phyloP scores from a whole-genome alignment of 768 basidiomycete genomes.

The Macrolepiota albuminosa region DNA sequence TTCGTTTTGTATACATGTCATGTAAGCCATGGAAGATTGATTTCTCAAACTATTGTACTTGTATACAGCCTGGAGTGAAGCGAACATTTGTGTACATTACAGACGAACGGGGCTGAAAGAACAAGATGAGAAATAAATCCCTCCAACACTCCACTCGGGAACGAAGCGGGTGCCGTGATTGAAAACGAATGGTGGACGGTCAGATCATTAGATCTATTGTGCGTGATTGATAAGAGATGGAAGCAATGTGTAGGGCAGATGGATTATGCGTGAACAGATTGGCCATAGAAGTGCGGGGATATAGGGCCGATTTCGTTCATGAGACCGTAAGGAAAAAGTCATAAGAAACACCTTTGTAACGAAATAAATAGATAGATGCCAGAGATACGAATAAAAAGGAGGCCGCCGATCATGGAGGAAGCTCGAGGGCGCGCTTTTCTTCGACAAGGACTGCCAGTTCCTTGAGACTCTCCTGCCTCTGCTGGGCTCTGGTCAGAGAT shows the following conservation, averaged over 20 bases:
- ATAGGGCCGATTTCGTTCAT: constrained; percentile 9
- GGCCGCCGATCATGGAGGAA: constrained; percentile 27
- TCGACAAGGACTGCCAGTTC: constrained; percentile 47
- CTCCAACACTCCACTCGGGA: constrained; percentile 6
- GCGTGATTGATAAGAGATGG: constrained; percentile 10
- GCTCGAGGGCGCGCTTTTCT: constrained; percentile 47
- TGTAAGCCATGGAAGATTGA: constrained; percentile 1
- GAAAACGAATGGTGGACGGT: constrained; percentile 18
- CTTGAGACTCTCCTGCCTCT: constrained; percentile 38
- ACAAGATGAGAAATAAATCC: not conserved
- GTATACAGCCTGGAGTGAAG: constrained; percentile 11
- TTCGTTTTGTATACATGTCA: not conserved
- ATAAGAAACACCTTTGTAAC: constrained; percentile 12
- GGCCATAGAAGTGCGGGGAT: constrained; percentile 16
- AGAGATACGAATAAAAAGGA: constrained; percentile 5
- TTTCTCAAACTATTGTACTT: constrained; percentile 13
- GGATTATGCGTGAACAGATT: constrained; percentile 15
- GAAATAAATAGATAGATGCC: constrained; percentile 17
- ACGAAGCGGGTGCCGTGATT: not conserved
- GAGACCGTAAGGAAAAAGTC: constrained; percentile 8
- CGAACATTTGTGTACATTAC: constrained; percentile 9
- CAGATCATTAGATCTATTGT: constrained; percentile 21
- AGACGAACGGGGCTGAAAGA: not conserved
- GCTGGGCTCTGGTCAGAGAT: constrained; percentile 46
- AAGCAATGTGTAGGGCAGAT: constrained; percentile 7